A percentile compares a stretch with the other conserved stretches of the same genome.
Evolutionary conservation across 257 asterid species (phyloP).

Genomic region (Forsythia suspensa): DNA sequence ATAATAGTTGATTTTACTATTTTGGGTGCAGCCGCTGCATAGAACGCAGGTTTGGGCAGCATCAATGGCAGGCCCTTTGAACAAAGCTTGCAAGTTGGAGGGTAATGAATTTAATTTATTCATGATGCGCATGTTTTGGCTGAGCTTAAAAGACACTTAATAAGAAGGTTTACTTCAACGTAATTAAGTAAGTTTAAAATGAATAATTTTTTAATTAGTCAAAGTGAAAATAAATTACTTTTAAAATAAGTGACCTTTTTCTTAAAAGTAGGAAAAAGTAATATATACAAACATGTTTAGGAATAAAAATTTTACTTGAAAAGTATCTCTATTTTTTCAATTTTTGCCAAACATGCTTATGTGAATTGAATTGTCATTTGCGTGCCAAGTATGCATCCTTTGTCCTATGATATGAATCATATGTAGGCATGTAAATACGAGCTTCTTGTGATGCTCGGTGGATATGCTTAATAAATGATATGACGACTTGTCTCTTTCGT

Average conservation of each 20-base stretch:
- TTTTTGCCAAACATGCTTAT: not conserved
- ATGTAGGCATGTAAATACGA: not conserved
- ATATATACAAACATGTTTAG: not conserved
- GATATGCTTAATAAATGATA: not conserved
- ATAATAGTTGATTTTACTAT: slow-evolving; percentile 7
- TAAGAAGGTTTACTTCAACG: not conserved
- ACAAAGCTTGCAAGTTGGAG: slow-evolving; percentile 80
- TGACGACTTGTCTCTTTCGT: not conserved
- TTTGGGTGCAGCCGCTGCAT: slow-evolving; percentile 58
- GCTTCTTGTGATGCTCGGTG: not conserved
- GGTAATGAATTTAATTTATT: slow-evolving; percentile 44
- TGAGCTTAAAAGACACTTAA: not conserved
- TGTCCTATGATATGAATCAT: not conserved
- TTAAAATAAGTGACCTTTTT: not conserved
- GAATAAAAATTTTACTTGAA: not conserved
- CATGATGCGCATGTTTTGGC: not conserved
- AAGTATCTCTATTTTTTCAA: not conserved
- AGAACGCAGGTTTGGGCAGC: slow-evolving; percentile 74
- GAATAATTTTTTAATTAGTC: not conserved
- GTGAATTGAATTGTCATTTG: not conserved
- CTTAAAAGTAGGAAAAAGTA: not conserved
- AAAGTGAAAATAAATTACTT: not conserved
- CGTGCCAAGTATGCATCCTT: not conserved
- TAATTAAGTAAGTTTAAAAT: not conserved
- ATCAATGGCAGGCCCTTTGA: slow-evolving; percentile 74